Conservation (phyloP, 805 yeast species). For the Candida mattraensis region DNA sequence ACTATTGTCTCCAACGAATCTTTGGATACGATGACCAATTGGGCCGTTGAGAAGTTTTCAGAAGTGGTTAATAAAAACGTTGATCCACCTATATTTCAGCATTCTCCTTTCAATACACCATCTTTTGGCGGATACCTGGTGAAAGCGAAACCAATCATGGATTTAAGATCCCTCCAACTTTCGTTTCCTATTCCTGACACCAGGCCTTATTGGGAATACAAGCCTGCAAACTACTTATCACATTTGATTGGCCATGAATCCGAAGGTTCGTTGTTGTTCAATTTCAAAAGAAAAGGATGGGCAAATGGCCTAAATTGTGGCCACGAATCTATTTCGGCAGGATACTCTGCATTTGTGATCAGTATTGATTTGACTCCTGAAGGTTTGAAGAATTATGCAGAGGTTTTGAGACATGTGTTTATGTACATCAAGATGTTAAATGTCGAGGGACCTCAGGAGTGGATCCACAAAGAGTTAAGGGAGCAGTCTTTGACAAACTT, state of each 20-base stretch:
- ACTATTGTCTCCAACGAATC: conserved; percentile 82
- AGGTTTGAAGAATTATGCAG: conserved; percentile 66
- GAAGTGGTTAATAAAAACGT: conserved; percentile 54
- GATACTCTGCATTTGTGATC: conserved; percentile 64
- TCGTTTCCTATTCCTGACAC: conserved; percentile 77
- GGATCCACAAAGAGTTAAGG: conserved; percentile 77
- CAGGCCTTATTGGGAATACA: conserved; percentile 60
- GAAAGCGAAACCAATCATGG: conserved; percentile 80
- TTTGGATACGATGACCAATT: conserved; percentile 64
- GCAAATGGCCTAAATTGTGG: conserved; percentile 81
- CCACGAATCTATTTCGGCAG: conserved; percentile 61
- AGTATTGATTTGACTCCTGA: conserved; percentile 73
- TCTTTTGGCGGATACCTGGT: conserved; percentile 54
- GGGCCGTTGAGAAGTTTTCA: conserved; percentile 70
- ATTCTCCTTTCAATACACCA: conserved; percentile 46
- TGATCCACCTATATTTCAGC: conserved; percentile 44
- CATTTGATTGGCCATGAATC: conserved; percentile 94
- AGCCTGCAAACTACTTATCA: conserved; percentile 69
- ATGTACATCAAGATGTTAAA: conserved; percentile 69
- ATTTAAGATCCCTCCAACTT: conserved; percentile 63
- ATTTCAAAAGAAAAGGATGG: conserved; percentile 72
- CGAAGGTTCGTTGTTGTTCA: conserved; percentile 74
- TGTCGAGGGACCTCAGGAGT: conserved; percentile 61
- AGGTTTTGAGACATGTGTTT: conserved; percentile 59
- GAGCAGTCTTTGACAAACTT: conserved; percentile 69